A percentile compares a stretch with the other conserved stretches of the same genome.
phyloP scores from a whole-genome alignment of 1,284 basidiomycete species.

The Ustilago vetiveriae region DNA sequence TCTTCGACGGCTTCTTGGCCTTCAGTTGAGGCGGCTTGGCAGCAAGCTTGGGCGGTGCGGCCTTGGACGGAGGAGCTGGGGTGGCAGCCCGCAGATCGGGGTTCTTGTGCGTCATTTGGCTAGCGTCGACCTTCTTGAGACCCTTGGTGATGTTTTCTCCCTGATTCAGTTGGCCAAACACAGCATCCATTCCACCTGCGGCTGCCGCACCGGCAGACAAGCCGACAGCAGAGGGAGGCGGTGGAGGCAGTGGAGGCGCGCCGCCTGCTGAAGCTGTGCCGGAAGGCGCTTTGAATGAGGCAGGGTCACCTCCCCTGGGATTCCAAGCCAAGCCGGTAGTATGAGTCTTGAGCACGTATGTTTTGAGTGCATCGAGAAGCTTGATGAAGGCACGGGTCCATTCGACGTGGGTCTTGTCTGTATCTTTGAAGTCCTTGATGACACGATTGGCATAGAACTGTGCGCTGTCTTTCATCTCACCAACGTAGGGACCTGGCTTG shows the following conservation, averaged over 20 bases:
- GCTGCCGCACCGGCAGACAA: conserved; percentile 64
- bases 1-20: conserved; percentile 88
- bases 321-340: conserved; percentile 92
- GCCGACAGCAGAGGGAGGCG: conserved; percentile 68
- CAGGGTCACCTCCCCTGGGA: conserved; percentile 68
- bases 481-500: conserved; percentile 84
- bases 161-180: conserved; percentile 92
- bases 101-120: conserved; percentile 99
- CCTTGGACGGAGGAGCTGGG: conserved; percentile 23
- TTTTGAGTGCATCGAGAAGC: conserved; percentile 80
- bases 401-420: conserved; percentile 83
- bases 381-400: conserved; percentile 83
- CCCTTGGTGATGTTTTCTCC: conserved; percentile 90
- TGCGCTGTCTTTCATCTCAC: conserved; percentile 85
- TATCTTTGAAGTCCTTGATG: conserved; percentile 89
- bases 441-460: conserved; percentile 91
- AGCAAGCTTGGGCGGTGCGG: conserved; percentile 50
- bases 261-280: conserved; percentile 72
- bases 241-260: conserved; percentile 70
- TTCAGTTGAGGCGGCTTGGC: conserved; percentile 54
- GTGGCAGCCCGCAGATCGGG: conserved; percentile 76
- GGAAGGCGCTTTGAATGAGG: conserved; percentile 38
- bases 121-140: conserved; percentile 91
- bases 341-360: conserved; percentile 87
- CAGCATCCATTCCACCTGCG: conserved; percentile 76